These are phyloP conservation scores for Didymella pomorum DNA, from an alignment of 2,329 filamentous ascomycete genomes.

Conservation along the genomic window DNA sequence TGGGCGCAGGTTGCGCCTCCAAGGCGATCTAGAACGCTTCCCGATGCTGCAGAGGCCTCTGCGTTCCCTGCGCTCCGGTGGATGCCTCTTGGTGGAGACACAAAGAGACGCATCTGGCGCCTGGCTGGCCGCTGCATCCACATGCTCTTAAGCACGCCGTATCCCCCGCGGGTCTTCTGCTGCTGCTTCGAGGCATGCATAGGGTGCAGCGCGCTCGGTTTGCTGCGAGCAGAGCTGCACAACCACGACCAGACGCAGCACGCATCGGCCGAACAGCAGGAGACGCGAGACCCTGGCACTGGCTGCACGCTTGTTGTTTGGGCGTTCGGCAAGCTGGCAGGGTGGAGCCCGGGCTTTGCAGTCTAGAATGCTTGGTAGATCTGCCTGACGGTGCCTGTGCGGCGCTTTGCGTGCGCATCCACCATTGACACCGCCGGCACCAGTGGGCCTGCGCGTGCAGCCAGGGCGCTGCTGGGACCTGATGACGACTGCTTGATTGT, in stretches of 20 bases:
- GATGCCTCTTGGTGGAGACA: conserved; percentile 19
- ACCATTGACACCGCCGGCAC: conserved; percentile 13
- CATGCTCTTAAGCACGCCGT: conserved; percentile 4
- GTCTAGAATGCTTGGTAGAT: conserved; percentile 25
- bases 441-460: conserved; percentile 14
- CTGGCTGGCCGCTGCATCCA: conserved; percentile 10
- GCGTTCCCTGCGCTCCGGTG: conserved; percentile 29
- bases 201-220: neutral
- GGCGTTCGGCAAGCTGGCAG: conserved; percentile 17
- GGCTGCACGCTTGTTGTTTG: conserved; percentile 7
- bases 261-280: conserved; percentile 11
- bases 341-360: conserved; percentile 14
- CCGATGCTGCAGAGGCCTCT: conserved; percentile 37
- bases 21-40: conserved; percentile 46
- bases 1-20: conserved; percentile 33
- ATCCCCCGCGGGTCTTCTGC: neutral
- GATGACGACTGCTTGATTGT: conserved; percentile 19
- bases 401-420: conserved; percentile 5
- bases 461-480: conserved; percentile 9
- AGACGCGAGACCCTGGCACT: conserved; percentile 4
- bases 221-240: conserved; percentile 12
- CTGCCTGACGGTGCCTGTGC: conserved; percentile 15
- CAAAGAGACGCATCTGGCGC: conserved; percentile 23
- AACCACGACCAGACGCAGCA: neutral
- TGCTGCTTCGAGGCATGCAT: conserved; percentile 2